A percentile compares a stretch with the other conserved stretches of the same genome.
Evolutionary conservation across 179 eudicot genomes (phyloP).

Genomic region (Heliamphora pulchella): DNA sequence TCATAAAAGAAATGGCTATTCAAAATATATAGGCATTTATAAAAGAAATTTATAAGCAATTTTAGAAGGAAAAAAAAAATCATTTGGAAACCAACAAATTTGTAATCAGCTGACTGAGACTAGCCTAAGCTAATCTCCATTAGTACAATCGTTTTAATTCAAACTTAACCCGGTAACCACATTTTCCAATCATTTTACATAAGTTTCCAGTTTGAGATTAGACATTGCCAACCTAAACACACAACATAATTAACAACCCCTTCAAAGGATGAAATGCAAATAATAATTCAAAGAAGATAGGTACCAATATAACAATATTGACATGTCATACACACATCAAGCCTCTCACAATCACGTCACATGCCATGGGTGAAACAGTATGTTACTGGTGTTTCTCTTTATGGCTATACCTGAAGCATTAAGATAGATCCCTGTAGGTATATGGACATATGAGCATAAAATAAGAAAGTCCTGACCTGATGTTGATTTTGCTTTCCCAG

Average conservation of each 20-base stretch:
- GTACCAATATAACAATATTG: neutral
- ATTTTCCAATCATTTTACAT: neutral
- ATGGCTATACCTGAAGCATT: neutral
- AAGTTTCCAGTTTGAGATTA: constrained; percentile 1
- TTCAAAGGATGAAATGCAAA: neutral
- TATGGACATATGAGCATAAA: neutral
- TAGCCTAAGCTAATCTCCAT: constrained; percentile 12
- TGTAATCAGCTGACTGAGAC: neutral
- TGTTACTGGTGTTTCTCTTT: neutral
- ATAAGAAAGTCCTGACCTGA: constrained; percentile 46
- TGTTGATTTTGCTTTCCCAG: constrained; percentile 75
- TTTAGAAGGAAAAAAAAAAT: neutral
- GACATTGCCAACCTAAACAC: neutral
- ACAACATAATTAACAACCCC: neutral
- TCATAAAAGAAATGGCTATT: neutral
- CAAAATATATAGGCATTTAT: neutral
- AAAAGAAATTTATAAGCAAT: neutral
- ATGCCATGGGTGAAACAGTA: neutral
- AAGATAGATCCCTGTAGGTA: neutral
- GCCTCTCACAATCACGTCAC: neutral
- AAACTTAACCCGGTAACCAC: neutral
- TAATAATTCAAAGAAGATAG: neutral
- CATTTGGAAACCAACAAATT: neutral
- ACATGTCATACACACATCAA: neutral
- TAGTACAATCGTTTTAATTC: neutral